phyloP scores from a whole-genome alignment of 805 yeast genomes.

The Candida adriatica region DNA sequence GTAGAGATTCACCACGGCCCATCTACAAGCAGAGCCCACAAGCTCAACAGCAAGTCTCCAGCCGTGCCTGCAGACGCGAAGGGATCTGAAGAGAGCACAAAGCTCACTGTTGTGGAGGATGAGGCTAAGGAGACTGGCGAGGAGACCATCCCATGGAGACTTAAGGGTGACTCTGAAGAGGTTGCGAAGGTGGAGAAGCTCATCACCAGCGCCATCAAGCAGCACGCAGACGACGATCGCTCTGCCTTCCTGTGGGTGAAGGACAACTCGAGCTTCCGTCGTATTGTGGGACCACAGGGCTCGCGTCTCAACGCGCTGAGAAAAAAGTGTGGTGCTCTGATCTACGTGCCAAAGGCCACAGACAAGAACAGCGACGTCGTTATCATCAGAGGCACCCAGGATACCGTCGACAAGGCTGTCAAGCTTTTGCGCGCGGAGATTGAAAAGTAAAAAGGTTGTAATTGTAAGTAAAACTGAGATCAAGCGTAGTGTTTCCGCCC shows the following conservation, averaged over 20 bases:
- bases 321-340: conserved; percentile 46
- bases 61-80: conserved; percentile 41
- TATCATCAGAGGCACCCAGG: conserved; percentile 53
- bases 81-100: conserved; percentile 33
- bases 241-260: conserved; percentile 60
- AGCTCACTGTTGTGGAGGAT: conserved; percentile 40
- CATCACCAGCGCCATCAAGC: conserved; percentile 43
- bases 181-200: conserved; percentile 45
- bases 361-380: conserved; percentile 49
- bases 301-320: conserved; percentile 56
- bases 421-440: conserved; percentile 25
- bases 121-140: conserved; percentile 19
- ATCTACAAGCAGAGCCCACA: conserved; percentile 40
- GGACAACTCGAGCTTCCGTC: conserved; percentile 41
- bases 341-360: conserved; percentile 54
- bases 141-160: conserved; percentile 57
- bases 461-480: too few relatives aligned
- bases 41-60: conserved; percentile 37
- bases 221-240: conserved; percentile 37
- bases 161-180: conserved; percentile 45
- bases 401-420: conserved; percentile 45
- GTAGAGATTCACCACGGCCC: conserved; percentile 58
- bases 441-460: too few relatives aligned
- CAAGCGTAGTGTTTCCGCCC: too few relatives aligned
- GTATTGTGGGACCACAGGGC: conserved; percentile 75